phyloP scores from a whole-genome alignment of 257 asterid species.

The Datura wrightii region DNA sequence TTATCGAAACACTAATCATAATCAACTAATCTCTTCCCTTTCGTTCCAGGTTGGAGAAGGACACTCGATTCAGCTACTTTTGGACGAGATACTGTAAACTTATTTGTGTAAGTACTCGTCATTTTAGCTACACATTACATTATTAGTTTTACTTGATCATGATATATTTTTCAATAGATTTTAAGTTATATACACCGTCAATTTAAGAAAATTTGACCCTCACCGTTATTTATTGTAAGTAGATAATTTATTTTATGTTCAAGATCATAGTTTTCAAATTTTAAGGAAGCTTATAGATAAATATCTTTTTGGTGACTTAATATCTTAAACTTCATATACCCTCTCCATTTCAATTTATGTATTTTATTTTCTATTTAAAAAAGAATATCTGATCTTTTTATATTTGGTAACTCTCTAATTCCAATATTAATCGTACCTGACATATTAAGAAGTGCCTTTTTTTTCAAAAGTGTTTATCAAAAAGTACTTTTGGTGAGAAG shows the following conservation, averaged over 20 bases:
- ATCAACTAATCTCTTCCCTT: not conserved
- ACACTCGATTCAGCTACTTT: slow-evolving; percentile 90
- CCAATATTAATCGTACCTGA: no score
- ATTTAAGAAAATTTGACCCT: not conserved
- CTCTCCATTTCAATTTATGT: not conserved
- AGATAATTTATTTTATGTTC: not conserved
- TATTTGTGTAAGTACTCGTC: slow-evolving; percentile 52
- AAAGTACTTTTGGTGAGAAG: no score
- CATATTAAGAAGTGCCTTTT: no score
- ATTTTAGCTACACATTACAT: not conserved
- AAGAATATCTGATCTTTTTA: no score
- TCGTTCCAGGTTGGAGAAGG: slow-evolving; percentile 77
- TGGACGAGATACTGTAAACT: slow-evolving; percentile 83
- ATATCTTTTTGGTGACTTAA: not conserved
- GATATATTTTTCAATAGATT: not conserved
- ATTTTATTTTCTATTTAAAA: not conserved
- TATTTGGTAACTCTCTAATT: no score
- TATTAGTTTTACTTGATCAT: slow-evolving; percentile 30
- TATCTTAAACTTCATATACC: not conserved
- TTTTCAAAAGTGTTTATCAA: no score
- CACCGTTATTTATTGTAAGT: not conserved
- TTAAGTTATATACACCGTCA: not conserved
- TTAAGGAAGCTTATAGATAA: not conserved
- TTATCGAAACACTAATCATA: not conserved
- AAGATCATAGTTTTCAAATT: not conserved